Evolutionary conservation across 2,329 filamentous ascomycete species (phyloP).

Genomic region (Sphaerulina musiva): DNA sequence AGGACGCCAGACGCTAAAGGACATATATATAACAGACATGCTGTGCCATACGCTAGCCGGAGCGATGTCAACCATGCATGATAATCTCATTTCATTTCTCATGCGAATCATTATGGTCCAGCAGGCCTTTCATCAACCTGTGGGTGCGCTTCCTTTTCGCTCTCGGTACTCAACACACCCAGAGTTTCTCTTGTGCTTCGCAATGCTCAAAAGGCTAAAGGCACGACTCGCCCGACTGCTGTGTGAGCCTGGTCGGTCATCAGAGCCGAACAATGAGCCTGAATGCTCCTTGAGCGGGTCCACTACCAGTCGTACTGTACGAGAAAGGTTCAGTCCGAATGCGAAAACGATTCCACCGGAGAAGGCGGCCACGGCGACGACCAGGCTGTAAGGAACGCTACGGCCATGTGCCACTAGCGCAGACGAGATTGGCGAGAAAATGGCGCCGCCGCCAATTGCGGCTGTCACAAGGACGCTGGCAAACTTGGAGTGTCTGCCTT

Average conservation of each 20-base stretch:
- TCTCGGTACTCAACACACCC: conserved; percentile 25
- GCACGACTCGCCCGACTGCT: conserved; percentile 29
- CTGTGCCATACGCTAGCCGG: not conserved
- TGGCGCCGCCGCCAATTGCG: conserved; percentile 49
- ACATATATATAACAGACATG: not conserved
- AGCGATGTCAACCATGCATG: conserved; percentile 1
- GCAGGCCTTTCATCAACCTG: not conserved
- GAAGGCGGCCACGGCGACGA: conserved; percentile 49
- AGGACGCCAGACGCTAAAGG: not conserved
- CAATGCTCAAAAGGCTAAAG: conserved; percentile 29
- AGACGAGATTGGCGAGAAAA: conserved; percentile 51
- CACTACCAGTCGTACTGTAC: conserved; percentile 45
- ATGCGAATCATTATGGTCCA: not conserved
- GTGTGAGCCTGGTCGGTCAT: conserved; percentile 20
- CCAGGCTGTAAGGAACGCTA: conserved; percentile 45
- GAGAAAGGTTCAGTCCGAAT: conserved; percentile 47
- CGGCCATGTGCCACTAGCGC: conserved; percentile 39
- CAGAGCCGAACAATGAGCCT: conserved; percentile 8
- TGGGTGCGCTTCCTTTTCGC: conserved; percentile 13
- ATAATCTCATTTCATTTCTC: not conserved
- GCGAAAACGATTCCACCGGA: conserved; percentile 48
- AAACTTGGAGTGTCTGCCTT: conserved; percentile 53
- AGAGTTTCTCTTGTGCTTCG: conserved; percentile 18
- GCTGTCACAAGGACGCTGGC: conserved; percentile 50
- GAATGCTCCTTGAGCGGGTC: conserved; percentile 29